A percentile compares a stretch with the other conserved stretches of the same genome.
Conservation (phyloP, 768 basidiomycete genomes). For the Mycena albidolilacea region DNA sequence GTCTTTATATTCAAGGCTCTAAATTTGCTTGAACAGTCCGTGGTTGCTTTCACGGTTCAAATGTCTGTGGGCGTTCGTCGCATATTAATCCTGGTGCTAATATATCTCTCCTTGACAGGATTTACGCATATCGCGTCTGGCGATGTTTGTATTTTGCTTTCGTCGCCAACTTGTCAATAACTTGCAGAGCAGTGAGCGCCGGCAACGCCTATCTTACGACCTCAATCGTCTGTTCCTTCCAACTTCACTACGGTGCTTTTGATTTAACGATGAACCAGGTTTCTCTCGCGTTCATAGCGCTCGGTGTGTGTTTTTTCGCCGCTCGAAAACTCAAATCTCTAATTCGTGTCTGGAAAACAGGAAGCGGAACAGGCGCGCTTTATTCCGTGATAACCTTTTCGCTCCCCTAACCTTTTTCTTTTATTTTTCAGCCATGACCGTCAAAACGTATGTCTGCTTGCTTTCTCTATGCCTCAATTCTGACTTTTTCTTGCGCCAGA, state of each 20-base stretch:
- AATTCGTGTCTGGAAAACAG: constrained; percentile 4
- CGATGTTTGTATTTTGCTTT: constrained; percentile 44
- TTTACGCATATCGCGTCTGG: constrained; percentile 56
- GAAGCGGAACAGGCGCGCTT: constrained; percentile 27
- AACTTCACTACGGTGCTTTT: not conserved
- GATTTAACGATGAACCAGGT: not conserved
- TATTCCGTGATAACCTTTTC: constrained; percentile 1
- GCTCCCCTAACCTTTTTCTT: not conserved
- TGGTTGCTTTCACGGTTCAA: constrained; percentile 54
- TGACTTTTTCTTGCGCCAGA: constrained; percentile 33
- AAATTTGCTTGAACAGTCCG: constrained; percentile 40
- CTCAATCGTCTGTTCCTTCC: constrained; percentile 43
- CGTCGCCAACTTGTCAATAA: not conserved
- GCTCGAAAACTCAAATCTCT: not conserved
- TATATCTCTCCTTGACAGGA: constrained; percentile 36
- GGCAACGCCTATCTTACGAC: constrained; percentile 47
- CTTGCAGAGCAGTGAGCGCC: constrained; percentile 47
- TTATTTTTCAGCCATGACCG: constrained; percentile 47
- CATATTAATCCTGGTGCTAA: not conserved
- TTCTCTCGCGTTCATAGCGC: constrained; percentile 30
- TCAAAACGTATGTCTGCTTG: constrained; percentile 44
- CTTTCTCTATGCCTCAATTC: not conserved
- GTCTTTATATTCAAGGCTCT: not conserved
- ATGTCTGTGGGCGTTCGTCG: constrained; percentile 40
- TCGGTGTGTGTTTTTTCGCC: constrained; percentile 9